Conservation (phyloP, 345 rosid genomes). For the Eucalyptus sideroxylon region DNA sequence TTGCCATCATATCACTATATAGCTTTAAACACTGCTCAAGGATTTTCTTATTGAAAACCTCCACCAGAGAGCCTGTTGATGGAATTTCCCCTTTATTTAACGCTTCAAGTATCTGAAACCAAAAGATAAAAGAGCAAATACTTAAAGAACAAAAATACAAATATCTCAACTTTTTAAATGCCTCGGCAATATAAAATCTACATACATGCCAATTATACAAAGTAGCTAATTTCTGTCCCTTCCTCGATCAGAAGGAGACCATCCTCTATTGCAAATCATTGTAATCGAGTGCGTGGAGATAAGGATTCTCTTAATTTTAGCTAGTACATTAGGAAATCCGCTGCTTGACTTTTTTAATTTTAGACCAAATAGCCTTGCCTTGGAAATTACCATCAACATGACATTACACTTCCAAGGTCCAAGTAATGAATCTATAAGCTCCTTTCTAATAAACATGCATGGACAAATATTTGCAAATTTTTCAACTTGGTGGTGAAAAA, state of each 20-base stretch:
- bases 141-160: not conserved
- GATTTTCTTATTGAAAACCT: conserved; percentile 91
- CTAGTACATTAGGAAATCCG: not conserved
- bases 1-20: conserved; percentile 59
- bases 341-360: not conserved
- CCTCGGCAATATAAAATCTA: not conserved
- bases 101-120: conserved; percentile 86
- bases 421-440: not conserved
- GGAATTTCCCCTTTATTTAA: conserved; percentile 99
- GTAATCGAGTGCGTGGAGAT: not conserved
- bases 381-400: not conserved
- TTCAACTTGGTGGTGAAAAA: not conserved
- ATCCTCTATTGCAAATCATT: not conserved
- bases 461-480: not conserved
- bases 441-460: not conserved
- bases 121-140: not conserved
- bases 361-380: not conserved
- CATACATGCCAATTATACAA: not conserved
- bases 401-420: not conserved
- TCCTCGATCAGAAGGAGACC: not conserved
- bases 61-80: conserved; percentile 97
- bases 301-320: not conserved
- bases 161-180: not conserved
- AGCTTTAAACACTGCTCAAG: conserved; percentile 78
- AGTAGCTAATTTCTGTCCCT: not conserved